phyloP scores from a whole-genome alignment of 176 grass and related monocot genomes.

The Eragrostis curvula region DNA sequence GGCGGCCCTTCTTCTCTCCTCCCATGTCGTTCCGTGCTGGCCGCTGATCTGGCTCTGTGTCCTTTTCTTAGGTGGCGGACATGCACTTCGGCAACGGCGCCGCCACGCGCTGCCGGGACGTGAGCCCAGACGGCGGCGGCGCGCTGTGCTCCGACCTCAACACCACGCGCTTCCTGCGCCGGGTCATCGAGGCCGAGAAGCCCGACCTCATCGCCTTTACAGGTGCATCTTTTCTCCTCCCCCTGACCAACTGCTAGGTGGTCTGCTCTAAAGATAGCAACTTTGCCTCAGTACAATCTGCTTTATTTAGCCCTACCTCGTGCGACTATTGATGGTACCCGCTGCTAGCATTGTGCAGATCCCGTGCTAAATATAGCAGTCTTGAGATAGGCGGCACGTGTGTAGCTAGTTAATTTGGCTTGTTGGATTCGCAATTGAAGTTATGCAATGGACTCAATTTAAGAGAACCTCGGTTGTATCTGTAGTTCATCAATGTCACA shows the following conservation, averaged over 20 bases:
- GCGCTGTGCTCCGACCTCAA: conserved; percentile 85
- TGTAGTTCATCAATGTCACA: not conserved
- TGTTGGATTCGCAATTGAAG: too few relatives aligned
- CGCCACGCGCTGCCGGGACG: conserved; percentile 76
- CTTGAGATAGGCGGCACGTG: not conserved
- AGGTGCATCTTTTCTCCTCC: conserved; percentile 35
- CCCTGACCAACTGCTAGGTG: not conserved
- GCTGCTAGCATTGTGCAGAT: not conserved
- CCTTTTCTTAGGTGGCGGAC: conserved; percentile 72
- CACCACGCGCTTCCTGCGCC: conserved; percentile 76
- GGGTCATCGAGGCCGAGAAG: conserved; percentile 77
- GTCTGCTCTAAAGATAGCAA: not conserved
- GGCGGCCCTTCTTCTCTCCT: not conserved
- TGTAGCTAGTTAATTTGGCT: not conserved
- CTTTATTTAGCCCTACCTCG: not conserved
- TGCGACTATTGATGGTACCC: not conserved
- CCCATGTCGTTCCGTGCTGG: not conserved
- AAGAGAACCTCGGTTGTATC: not conserved
- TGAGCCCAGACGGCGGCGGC: conserved; percentile 54
- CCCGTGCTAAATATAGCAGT: not conserved
- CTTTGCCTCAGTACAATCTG: not conserved
- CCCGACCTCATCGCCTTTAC: conserved; percentile 93
- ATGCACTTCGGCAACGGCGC: conserved; percentile 94
- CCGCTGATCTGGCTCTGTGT: not conserved
- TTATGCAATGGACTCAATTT: not conserved